Conservation (phyloP, 192 early-diverging fungal genomes). For the Lunasporangiospora selenospora region DNA sequence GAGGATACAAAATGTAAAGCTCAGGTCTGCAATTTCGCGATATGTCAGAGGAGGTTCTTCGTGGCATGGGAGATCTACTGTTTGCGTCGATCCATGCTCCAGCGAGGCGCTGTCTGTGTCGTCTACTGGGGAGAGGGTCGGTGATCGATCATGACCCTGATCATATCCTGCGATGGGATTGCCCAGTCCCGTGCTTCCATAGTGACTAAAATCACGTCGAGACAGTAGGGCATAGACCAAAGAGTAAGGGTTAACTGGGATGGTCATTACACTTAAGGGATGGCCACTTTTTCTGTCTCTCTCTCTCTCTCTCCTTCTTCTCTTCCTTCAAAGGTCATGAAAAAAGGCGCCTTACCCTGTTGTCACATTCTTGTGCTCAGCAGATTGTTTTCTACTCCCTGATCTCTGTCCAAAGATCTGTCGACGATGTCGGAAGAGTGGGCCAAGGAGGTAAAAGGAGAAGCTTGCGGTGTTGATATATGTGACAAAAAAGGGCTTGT, state of each 20-base stretch:
- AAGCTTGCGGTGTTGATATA: constrained; percentile 81
- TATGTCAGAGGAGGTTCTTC: constrained; percentile 4
- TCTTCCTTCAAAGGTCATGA: too few relatives aligned
- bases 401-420: not conserved
- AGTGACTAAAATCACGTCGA: too few relatives aligned
- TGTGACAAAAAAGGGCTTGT: constrained; percentile 80
- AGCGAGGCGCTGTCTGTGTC: constrained; percentile 2
- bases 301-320: too few relatives aligned
- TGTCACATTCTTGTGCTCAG: too few relatives aligned
- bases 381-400: too few relatives aligned
- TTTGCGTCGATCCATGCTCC: constrained; percentile 21
- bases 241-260: too few relatives aligned
- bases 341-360: not conserved
- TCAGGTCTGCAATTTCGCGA: constrained; percentile 64
- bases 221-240: too few relatives aligned
- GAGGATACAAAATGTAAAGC: constrained; percentile 72
- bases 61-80: not conserved
- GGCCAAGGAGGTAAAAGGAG: constrained; percentile 69
- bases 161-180: too few relatives aligned
- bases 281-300: too few relatives aligned
- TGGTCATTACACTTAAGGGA: too few relatives aligned
- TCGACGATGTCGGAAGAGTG: constrained; percentile 22
- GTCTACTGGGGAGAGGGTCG: not conserved
- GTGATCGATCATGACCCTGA: not conserved
- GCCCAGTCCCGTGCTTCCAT: not conserved